Conservation (phyloP, 2,329 filamentous ascomycete genomes). For the Passalora sequoiae region DNA sequence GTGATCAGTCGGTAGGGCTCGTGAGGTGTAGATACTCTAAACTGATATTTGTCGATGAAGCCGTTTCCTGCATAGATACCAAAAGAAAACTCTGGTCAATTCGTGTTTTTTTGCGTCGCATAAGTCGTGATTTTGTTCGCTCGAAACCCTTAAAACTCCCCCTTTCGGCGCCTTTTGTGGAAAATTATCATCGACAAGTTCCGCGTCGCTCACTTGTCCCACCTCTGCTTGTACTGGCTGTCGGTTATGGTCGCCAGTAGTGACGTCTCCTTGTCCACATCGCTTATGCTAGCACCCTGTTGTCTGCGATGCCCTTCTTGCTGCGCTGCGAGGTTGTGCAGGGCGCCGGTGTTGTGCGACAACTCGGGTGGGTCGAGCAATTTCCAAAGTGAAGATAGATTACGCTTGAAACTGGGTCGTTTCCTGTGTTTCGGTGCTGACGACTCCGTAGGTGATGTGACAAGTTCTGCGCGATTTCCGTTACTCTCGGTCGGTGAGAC, state of each 20-base stretch:
- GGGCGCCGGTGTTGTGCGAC: conserved; percentile 11
- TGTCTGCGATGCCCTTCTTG: background rate
- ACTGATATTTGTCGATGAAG: too few relatives aligned
- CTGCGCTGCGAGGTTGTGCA: conserved; percentile 12
- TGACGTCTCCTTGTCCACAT: background rate
- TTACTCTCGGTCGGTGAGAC: background rate
- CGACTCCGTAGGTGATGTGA: conserved; percentile 1
- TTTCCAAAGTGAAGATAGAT: conserved; percentile 15
- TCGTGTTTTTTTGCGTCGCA: too few relatives aligned
- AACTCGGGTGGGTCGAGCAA: conserved; percentile 16
- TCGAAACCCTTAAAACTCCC: too few relatives aligned
- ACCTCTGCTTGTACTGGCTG: background rate
- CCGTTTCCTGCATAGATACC: too few relatives aligned
- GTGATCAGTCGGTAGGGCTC: too few relatives aligned
- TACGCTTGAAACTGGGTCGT: conserved; percentile 11
- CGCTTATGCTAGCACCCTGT: background rate
- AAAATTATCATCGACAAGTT: too few relatives aligned
- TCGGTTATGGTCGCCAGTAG: conserved; percentile 3
- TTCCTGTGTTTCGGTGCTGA: conserved; percentile 6
- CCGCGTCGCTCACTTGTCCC: background rate
- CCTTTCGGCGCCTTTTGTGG: too few relatives aligned
- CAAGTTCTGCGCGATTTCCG: too few relatives aligned
- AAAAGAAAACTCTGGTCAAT: too few relatives aligned
- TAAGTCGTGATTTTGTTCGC: too few relatives aligned
- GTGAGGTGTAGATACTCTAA: too few relatives aligned